Conservation (phyloP, 1,284 basidiomycete species). For the Puccinia polysora region DNA sequence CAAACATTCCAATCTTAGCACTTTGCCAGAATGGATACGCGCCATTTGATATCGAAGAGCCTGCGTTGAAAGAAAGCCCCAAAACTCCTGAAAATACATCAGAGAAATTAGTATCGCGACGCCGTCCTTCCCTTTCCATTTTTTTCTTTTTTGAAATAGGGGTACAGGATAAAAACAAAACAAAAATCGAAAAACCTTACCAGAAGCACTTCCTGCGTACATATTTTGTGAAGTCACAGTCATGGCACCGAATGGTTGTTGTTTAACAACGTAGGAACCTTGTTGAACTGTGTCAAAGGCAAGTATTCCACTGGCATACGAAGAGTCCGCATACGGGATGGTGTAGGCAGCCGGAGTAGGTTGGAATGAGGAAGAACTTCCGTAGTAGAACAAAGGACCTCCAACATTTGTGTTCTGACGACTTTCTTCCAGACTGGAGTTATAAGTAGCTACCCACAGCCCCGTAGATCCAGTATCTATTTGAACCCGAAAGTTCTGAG, state of each 20-base stretch:
- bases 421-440: conserved; percentile 17
- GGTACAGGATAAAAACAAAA: not conserved
- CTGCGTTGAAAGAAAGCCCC: conserved; percentile 20
- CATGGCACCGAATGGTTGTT: conserved; percentile 28
- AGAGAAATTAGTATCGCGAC: too few species aligned
- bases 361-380: conserved; percentile 27
- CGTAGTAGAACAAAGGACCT: conserved; percentile 27
- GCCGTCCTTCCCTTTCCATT: too few species aligned
- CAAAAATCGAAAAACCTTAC: conserved; percentile 2
- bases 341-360: conserved; percentile 19
- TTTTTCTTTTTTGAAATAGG: not conserved
- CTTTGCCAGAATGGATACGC: conserved; percentile 28
- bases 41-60: not conserved
- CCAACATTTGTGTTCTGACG: conserved; percentile 18
- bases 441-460: conserved; percentile 32
- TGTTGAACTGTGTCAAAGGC: conserved; percentile 23
- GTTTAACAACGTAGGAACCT: conserved; percentile 20
- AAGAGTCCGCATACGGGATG: conserved; percentile 38
- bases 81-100: conserved; percentile 24
- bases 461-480: conserved; percentile 41
- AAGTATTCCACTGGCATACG: conserved; percentile 21
- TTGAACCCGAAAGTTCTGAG: conserved; percentile 37
- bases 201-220: conserved; percentile 31
- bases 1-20: conserved; percentile 26
- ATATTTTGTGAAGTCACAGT: conserved; percentile 36